A percentile compares a stretch with the other conserved stretches of the same genome.
phyloP scores from a whole-genome alignment of 129 eudicot species.

The Glebionis coronaria region DNA sequence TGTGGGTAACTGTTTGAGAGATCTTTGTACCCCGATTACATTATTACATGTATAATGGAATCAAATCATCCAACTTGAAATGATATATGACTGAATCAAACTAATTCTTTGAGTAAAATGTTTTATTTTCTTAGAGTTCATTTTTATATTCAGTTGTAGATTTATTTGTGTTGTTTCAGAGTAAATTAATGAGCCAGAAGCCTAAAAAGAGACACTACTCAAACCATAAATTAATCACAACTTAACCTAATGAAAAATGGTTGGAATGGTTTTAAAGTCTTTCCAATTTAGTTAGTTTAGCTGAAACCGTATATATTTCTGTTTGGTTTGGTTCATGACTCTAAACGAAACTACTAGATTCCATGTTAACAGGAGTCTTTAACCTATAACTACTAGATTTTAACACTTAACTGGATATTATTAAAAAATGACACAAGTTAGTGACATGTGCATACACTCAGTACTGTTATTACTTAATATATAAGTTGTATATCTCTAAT shows the following conservation, averaged over 20 bases:
- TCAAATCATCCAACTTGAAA: conserved; percentile 18
- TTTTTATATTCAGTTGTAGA: neutral
- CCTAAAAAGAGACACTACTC: neutral
- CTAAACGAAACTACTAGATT: conserved; percentile 1
- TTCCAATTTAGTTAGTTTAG: neutral
- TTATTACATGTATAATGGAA: neutral
- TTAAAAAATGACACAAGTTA: conserved; percentile 6
- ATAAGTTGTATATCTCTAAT: conserved; percentile 40
- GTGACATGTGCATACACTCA: neutral
- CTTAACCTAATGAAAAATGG: neutral
- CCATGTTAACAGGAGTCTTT: neutral
- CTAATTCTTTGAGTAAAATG: neutral
- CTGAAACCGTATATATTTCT: neutral
- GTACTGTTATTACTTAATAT: neutral
- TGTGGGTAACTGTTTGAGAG: too few species aligned
- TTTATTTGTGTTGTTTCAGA: neutral
- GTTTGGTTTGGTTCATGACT: conserved; percentile 8
- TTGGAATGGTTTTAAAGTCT: conserved; percentile 6
- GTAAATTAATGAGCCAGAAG: neutral
- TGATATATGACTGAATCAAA: conserved; percentile 3
- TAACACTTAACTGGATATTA: neutral
- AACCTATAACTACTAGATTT: neutral
- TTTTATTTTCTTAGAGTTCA: neutral
- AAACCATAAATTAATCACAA: neutral
- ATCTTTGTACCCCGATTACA: neutral